Evolutionary conservation across 225 moss, liverwort and hornwort species (phyloP).

Genomic region (Physcomitrellopsis africana): DNA sequence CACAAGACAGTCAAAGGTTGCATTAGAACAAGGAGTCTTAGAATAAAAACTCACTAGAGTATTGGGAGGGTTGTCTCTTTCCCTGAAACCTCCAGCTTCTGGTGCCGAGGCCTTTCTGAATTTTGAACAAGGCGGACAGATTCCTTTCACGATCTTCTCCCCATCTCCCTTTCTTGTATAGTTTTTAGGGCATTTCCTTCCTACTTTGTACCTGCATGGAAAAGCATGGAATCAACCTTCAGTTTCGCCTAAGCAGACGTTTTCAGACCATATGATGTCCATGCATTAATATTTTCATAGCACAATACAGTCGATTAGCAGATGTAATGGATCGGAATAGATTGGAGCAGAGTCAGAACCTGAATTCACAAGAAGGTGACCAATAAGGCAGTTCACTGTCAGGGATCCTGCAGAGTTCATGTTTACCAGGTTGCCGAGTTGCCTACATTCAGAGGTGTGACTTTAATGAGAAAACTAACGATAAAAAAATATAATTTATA

Average conservation of each 20-base stretch:
- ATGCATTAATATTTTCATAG: not conserved
- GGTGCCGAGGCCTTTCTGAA: constrained; percentile 46
- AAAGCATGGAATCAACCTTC: not conserved
- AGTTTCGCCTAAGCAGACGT: too few relatives aligned
- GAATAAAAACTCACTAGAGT: constrained; percentile 51
- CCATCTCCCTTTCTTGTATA: constrained; percentile 85
- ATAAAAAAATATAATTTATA: not conserved
- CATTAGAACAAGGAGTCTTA: too few relatives aligned
- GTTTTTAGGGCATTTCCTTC: constrained; percentile 67
- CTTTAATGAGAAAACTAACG: constrained; percentile 23
- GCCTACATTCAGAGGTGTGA: too few relatives aligned
- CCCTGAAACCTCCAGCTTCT: constrained; percentile 60
- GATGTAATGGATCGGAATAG: not conserved
- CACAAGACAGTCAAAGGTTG: too few relatives aligned
- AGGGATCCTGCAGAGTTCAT: constrained; percentile 40
- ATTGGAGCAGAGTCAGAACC: constrained; percentile 35
- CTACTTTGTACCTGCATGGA: constrained; percentile 61
- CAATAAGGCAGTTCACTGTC: constrained; percentile 77
- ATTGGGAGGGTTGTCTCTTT: constrained; percentile 87
- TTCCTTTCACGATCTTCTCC: constrained; percentile 65
- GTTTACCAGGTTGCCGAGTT: constrained; percentile 63
- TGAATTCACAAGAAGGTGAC: constrained; percentile 75
- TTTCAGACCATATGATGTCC: too few relatives aligned
- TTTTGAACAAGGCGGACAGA: constrained; percentile 48
- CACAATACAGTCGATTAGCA: not conserved